Conservation (phyloP, 2,329 filamentous ascomycete species). For the Cladosporium sp. region DNA sequence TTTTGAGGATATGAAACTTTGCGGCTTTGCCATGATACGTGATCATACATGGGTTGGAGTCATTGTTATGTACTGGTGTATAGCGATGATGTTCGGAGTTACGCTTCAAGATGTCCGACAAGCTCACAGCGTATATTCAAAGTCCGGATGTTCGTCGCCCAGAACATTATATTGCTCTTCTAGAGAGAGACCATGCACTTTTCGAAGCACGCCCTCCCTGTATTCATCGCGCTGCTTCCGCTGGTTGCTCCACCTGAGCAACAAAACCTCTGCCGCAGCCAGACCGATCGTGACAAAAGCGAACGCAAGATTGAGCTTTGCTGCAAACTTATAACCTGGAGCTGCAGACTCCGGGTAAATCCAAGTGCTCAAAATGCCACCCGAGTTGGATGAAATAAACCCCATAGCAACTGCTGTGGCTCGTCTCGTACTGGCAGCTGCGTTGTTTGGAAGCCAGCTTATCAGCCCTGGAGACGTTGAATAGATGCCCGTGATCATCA, state of each 20-base stretch:
- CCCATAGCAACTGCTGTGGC: slow-evolving; percentile 80
- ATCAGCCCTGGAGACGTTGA: slow-evolving; percentile 85
- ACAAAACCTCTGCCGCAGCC: slow-evolving; percentile 68
- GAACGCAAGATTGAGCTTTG: slow-evolving; percentile 13
- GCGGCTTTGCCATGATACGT: neutral
- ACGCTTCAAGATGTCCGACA: neutral
- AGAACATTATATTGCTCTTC: slow-evolving; percentile 59
- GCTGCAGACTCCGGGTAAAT: slow-evolving; percentile 10
- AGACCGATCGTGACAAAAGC: slow-evolving; percentile 65
- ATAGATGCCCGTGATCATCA: slow-evolving; percentile 85
- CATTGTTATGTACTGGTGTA: neutral
- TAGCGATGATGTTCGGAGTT: neutral
- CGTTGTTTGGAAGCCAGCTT: slow-evolving; percentile 84
- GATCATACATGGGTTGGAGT: neutral
- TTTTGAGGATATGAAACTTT: neutral
- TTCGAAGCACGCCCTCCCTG: slow-evolving; percentile 46
- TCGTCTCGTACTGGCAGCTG: slow-evolving; percentile 86
- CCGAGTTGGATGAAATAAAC: slow-evolving; percentile 51
- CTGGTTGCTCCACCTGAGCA: slow-evolving; percentile 64
- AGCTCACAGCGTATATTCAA: slow-evolving; percentile 32
- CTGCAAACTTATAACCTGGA: slow-evolving; percentile 11
- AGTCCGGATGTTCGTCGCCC: slow-evolving; percentile 62
- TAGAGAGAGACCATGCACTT: neutral
- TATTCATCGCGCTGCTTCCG: slow-evolving; percentile 68
- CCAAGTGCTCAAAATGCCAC: slow-evolving; percentile 8